These are phyloP conservation scores for Xylaria sp. DNA, from an alignment of 2,329 filamentous ascomycete genomes.

Conservation along the genomic window DNA sequence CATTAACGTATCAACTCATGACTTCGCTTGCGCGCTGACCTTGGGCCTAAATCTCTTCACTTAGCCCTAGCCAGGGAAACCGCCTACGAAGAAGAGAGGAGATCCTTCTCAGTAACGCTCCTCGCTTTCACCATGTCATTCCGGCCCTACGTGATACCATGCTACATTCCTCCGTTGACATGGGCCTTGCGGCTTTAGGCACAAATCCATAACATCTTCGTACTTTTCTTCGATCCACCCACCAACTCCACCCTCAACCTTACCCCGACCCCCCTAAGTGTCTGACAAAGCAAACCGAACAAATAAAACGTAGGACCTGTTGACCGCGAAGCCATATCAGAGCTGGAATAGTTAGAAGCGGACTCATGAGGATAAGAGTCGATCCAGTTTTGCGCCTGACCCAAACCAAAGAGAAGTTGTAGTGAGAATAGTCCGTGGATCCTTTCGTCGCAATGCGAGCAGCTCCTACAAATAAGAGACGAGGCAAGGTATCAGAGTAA, in stretches of 20 bases:
- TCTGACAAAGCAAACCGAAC: slow-evolving; percentile 34
- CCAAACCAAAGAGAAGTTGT: slow-evolving; percentile 21
- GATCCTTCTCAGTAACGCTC: slow-evolving; percentile 5
- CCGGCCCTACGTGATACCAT: slow-evolving; percentile 20
- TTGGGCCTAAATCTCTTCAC: slow-evolving; percentile 17
- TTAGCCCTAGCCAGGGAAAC: slow-evolving; percentile 3
- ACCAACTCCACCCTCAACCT: slow-evolving; percentile 29
- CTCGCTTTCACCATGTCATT: slow-evolving; percentile 7
- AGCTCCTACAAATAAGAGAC: slow-evolving; percentile 19
- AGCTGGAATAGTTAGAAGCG: slow-evolving; percentile 30
- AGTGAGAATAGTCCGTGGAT: slow-evolving; percentile 36
- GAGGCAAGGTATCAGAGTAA: slow-evolving; percentile 27
- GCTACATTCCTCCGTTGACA: slow-evolving; percentile 1
- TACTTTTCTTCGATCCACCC: slow-evolving; percentile 38
- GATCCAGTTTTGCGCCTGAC: slow-evolving; percentile 39
- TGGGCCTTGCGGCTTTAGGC: slow-evolving; percentile 5
- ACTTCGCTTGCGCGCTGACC: slow-evolving; percentile 31
- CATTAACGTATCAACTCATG: slow-evolving; percentile 28
- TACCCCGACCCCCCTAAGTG: slow-evolving; percentile 32
- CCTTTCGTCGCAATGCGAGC: slow-evolving; percentile 33
- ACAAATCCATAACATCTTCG: slow-evolving; percentile 20
- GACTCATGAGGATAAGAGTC: slow-evolving; percentile 30
- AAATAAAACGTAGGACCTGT: slow-evolving; percentile 18
- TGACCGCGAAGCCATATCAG: slow-evolving; percentile 19
- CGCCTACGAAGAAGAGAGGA: slow-evolving; percentile 8